Percentiles rank a stretch among this genome's conserved stretches.
Conservation (phyloP, 129 eudicot genomes). For the Artemisia tridentata region DNA sequence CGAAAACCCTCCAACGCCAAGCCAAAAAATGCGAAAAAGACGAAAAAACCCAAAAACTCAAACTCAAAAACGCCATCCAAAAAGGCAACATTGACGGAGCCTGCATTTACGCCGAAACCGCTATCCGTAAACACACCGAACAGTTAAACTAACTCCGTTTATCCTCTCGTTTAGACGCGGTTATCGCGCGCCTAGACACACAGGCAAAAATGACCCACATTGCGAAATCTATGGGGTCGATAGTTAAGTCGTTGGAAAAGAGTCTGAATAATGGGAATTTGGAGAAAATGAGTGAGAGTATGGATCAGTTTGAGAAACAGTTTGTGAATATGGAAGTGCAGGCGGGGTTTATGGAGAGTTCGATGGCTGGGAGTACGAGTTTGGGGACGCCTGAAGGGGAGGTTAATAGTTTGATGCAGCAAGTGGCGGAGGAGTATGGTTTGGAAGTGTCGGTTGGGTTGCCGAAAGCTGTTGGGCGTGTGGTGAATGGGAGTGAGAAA, state of each 20-base stretch:
- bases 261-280: conserved; percentile 39
- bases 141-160: conserved; percentile 89
- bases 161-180: conserved; percentile 88
- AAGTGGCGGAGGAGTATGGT: too few relatives aligned
- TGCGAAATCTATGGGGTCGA: conserved; percentile 40
- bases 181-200: conserved; percentile 81
- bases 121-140: conserved; percentile 88
- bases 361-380: conserved; percentile 51
- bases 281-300: conserved; percentile 29
- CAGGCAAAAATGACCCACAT: conserved; percentile 84
- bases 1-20: too few relatives aligned
- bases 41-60: too few relatives aligned
- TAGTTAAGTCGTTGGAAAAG: too few relatives aligned
- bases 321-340: conserved; percentile 79
- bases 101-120: conserved; percentile 93
- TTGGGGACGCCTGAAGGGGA: conserved; percentile 84
- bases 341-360: conserved; percentile 71
- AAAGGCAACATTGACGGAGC: too few relatives aligned
- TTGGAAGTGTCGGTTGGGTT: too few relatives aligned
- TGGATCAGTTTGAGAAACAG: conserved; percentile 38
- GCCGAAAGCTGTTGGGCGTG: too few relatives aligned
- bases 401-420: too few relatives aligned
- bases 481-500: too few relatives aligned
- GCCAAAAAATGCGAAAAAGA: too few relatives aligned
- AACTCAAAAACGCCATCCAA: too few relatives aligned